These are phyloP conservation scores for Eimeria necatrix DNA, from an alignment of 169 alveolate genomes.

Conservation along the genomic window DNA sequence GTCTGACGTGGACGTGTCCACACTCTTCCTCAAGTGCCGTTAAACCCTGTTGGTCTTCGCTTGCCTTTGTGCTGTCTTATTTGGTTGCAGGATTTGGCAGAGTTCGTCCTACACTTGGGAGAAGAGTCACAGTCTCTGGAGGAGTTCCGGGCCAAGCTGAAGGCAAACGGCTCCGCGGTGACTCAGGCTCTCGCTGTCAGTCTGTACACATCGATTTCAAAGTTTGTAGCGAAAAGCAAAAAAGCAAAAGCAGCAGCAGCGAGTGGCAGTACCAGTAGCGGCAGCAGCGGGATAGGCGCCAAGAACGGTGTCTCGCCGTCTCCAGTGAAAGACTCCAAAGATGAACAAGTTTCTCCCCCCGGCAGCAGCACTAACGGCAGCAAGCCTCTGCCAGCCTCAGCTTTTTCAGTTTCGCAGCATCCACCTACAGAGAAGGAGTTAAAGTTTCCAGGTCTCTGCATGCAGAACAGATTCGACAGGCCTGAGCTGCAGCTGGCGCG, in stretches of 20 bases:
- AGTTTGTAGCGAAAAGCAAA: conserved; percentile 27
- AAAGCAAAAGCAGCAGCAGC: neutral
- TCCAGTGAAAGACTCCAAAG: neutral
- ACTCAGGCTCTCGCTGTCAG: conserved; percentile 81
- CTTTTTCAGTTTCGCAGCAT: neutral
- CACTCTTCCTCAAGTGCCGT: neutral
- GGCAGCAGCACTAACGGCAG: conserved; percentile 29
- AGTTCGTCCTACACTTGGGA: conserved; percentile 82
- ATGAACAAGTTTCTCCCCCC: neutral
- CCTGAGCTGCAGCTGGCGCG: conserved; percentile 79
- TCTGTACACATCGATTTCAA: conserved; percentile 81
- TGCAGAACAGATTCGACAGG: conserved; percentile 75
- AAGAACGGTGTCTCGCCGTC: conserved; percentile 2
- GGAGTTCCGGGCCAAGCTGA: conserved; percentile 70
- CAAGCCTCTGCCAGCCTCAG: conserved; percentile 11
- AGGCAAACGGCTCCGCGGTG: conserved; percentile 80
- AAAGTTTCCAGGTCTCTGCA: conserved; percentile 80
- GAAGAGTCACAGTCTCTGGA: conserved; percentile 72
- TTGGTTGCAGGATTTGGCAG: conserved; percentile 79
- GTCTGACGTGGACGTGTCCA: neutral
- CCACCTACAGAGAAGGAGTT: conserved; percentile 75
- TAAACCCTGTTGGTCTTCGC: neutral
- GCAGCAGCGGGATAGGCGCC: neutral
- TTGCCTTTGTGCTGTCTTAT: neutral
- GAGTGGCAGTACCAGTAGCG: conserved; percentile 1